Percentiles rank a stretch among this genome's conserved stretches.
Evolutionary conservation across 2,329 filamentous ascomycete species (phyloP).

Genomic region (Alternaria angustiovoidea): DNA sequence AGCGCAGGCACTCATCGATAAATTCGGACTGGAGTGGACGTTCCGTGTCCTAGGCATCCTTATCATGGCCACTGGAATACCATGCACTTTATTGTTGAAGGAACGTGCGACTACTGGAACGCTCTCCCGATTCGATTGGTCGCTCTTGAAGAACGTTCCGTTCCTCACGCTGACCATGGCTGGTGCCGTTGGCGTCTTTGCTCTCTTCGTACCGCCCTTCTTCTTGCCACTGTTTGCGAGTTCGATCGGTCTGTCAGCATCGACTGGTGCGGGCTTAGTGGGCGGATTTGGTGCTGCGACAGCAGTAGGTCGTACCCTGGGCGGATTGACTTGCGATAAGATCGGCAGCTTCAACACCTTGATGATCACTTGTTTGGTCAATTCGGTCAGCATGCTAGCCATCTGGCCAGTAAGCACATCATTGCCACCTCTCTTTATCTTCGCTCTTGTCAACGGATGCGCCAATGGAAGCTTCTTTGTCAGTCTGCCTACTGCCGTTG

Average conservation of each 20-base stretch:
- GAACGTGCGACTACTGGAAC: slow-evolving; percentile 35
- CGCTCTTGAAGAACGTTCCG: slow-evolving; percentile 23
- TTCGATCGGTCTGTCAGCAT: neutral
- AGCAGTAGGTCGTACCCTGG: slow-evolving; percentile 36
- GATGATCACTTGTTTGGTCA: slow-evolving; percentile 35
- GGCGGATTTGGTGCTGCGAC: slow-evolving; percentile 39
- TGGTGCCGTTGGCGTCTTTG: slow-evolving; percentile 35
- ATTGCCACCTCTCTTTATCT: slow-evolving; percentile 31
- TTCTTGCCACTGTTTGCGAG: neutral
- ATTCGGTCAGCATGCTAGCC: slow-evolving; percentile 39
- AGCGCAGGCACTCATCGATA: slow-evolving; percentile 33
- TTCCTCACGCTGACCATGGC: slow-evolving; percentile 39
- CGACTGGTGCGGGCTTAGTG: slow-evolving; percentile 19
- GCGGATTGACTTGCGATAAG: slow-evolving; percentile 39
- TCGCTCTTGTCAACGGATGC: slow-evolving; percentile 38
- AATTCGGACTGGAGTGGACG: slow-evolving; percentile 29
- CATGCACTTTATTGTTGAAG: slow-evolving; percentile 34
- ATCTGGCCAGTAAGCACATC: slow-evolving; percentile 41
- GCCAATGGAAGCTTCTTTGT: slow-evolving; percentile 42
- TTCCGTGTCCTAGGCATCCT: neutral
- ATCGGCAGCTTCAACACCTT: slow-evolving; percentile 44
- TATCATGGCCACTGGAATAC: slow-evolving; percentile 28
- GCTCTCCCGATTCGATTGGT: slow-evolving; percentile 36
- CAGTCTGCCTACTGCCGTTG: slow-evolving; percentile 37
- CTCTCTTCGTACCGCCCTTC: slow-evolving; percentile 34